Evolutionary conservation across 1,139 yeast genomes (phyloP).

Genomic region (Magnusiomyces fungicola): DNA sequence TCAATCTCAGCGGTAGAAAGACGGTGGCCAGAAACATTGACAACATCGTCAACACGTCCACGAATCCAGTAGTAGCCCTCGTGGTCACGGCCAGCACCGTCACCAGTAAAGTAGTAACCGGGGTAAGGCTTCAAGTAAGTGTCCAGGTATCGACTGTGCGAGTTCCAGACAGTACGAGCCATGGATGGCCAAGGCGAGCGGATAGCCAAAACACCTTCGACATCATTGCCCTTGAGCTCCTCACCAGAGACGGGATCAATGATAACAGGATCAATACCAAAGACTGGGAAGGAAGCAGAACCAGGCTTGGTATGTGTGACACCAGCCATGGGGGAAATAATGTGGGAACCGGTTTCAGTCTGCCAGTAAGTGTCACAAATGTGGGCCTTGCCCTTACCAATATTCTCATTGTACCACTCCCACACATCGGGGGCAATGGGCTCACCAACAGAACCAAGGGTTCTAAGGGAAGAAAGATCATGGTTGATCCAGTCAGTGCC

Average conservation of each 20-base stretch:
- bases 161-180: constrained; percentile 94
- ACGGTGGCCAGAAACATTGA: constrained; percentile 96
- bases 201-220: constrained; percentile 92
- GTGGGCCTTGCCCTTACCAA: constrained; percentile 81
- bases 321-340: constrained; percentile 94
- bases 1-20: constrained; percentile 96
- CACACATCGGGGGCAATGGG: constrained; percentile 97
- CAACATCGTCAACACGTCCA: constrained; percentile 98
- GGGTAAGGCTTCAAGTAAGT: constrained; percentile 95
- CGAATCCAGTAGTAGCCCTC: constrained; percentile 98
- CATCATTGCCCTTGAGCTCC: constrained; percentile 81
- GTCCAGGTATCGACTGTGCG: constrained; percentile 84
- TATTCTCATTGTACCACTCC: constrained; percentile 95
- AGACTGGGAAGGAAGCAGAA: constrained; percentile 92
- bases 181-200: constrained; percentile 94
- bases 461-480: constrained; percentile 84
- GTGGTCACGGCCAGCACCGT: constrained; percentile 96
- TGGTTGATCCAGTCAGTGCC: constrained; percentile 88
- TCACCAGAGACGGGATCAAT: constrained; percentile 88
- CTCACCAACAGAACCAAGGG: constrained; percentile 97
- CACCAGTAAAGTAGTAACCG: constrained; percentile 96
- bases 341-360: constrained; percentile 95
- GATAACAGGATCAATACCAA: constrained; percentile 84
- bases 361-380: constrained; percentile 98
- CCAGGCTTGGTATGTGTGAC: constrained; percentile 95